These are phyloP conservation scores for Rachicladosporium sp. DNA, from an alignment of 2,329 filamentous ascomycete species.

Conservation along the genomic window DNA sequence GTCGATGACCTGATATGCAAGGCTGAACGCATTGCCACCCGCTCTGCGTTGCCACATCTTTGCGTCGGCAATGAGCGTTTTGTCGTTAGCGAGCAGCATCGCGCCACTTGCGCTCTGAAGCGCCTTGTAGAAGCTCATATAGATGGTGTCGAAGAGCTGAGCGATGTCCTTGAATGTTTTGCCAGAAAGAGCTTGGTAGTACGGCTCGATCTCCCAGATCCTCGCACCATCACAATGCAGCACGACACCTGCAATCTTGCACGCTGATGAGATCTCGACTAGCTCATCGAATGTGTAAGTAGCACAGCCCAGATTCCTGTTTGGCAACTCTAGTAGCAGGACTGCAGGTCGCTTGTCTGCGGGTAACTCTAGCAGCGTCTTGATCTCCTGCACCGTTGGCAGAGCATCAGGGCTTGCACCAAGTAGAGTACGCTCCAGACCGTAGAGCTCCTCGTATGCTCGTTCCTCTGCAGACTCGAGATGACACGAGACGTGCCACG, in stretches of 20 bases:
- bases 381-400: slow-evolving; percentile 11
- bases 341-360: slow-evolving; percentile 8
- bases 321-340: slow-evolving; percentile 13
- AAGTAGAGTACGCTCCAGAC: slow-evolving; percentile 8
- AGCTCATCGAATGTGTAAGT: slow-evolving; percentile 12
- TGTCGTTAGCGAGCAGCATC: slow-evolving; percentile 10
- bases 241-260: slow-evolving; percentile 8
- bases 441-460: slow-evolving; percentile 9
- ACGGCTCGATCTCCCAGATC: slow-evolving; percentile 16
- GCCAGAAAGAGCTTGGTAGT: slow-evolving; percentile 8
- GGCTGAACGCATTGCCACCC: slow-evolving; percentile 11
- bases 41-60: slow-evolving; percentile 12
- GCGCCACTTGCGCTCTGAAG: slow-evolving; percentile 10
- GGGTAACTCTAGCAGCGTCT: slow-evolving; percentile 3
- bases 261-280: slow-evolving; percentile 9
- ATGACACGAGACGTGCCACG: slow-evolving; percentile 14
- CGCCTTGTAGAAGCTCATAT: slow-evolving; percentile 14
- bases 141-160: slow-evolving; percentile 11
- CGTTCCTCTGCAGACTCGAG: slow-evolving; percentile 10
- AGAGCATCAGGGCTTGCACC: slow-evolving; percentile 5
- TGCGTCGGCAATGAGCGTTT: slow-evolving; percentile 8
- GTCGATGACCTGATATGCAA: slow-evolving; percentile 11
- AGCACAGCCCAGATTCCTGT: slow-evolving; percentile 12
- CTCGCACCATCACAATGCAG: slow-evolving; percentile 14
- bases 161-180: slow-evolving; percentile 11